Evolutionary conservation across 2,329 filamentous ascomycete species (phyloP), one percentile per base, ranked within the genome.

Genomic region (Aspergillus hiratsukae): DNA sequence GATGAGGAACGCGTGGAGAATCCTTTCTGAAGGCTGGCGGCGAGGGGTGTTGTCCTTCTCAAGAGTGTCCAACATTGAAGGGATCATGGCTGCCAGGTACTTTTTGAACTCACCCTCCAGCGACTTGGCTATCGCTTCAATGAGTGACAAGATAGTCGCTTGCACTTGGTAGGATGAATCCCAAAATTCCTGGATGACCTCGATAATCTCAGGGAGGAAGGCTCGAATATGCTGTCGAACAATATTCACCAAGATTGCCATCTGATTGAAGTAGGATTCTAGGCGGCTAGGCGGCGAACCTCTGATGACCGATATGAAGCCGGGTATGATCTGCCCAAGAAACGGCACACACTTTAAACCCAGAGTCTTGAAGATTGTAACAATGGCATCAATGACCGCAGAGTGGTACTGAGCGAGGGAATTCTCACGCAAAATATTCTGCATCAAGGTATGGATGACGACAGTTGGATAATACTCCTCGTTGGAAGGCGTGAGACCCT

Each of bases 381-480:
- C 97, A 66, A 99, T 95, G 4, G 94, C 94, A 72, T 97, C 94
- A 52, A 99, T 94, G 14, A 97, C 93, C 10, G 88, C 86, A 3
- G 91, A 93, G 68, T 99, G 95, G 66, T 96, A 93, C 67, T 95
- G 90, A 11, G 88, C 85, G 4, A 99, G 80, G 0, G 94, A 97
- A 27, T 87, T 86, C 65, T 99, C 94, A 67, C 93, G 95, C 37
- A 99, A 77, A 63, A 99, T 92, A 55, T 78, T 80, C 56, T 91
- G 88, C 67, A 99, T 86, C 10, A 99, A 82, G 1, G 94, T 95
- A 67, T 96, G 96, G 70, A 99, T 97, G 49, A 97, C 94, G 19
- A 99, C 91, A 0, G 94, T 99, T 0, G 94, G 94, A 69, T 96
- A 99, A 74, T 99, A 99, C 67, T 99, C 94, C 69, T 99, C 96